These are phyloP conservation scores for Raddia guianensis DNA, from an alignment of 176 grass and related monocot genomes.

Conservation along the genomic window DNA sequence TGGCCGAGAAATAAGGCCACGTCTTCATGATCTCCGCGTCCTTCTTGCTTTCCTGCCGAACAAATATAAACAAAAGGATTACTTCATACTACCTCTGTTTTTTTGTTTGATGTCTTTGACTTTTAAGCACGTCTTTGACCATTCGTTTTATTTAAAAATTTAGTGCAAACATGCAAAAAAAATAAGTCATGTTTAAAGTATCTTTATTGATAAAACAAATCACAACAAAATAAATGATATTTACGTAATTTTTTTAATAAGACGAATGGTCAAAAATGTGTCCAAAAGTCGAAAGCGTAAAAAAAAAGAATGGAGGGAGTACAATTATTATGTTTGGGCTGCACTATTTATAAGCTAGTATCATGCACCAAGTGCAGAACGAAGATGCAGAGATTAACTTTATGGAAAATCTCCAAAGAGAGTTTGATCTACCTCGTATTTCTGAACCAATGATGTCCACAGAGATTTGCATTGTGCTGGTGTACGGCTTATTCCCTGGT, in stretches of 20 bases:
- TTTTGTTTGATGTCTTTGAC: too few relatives aligned
- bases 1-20: slow-evolving; percentile 71
- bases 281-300: too few relatives aligned
- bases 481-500: slow-evolving; percentile 64
- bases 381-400: background rate
- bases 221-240: too few relatives aligned
- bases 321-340: background rate
- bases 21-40: slow-evolving; percentile 64
- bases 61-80: slow-evolving; percentile 22
- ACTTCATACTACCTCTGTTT: background rate
- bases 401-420: background rate
- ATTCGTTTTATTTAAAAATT: too few relatives aligned
- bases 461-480: slow-evolving; percentile 93
- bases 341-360: background rate
- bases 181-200: too few relatives aligned
- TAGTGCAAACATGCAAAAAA: too few relatives aligned
- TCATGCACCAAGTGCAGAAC: background rate
- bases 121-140: too few relatives aligned
- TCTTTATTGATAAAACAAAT: too few relatives aligned
- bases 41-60: slow-evolving; percentile 73
- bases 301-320: too few relatives aligned
- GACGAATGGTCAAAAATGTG: too few relatives aligned
- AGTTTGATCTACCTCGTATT: slow-evolving; percentile 75
- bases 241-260: too few relatives aligned
- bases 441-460: slow-evolving; percentile 93